phyloP scores from a whole-genome alignment of 495 filamentous ascomycete species.

The Xylaria acuta region DNA sequence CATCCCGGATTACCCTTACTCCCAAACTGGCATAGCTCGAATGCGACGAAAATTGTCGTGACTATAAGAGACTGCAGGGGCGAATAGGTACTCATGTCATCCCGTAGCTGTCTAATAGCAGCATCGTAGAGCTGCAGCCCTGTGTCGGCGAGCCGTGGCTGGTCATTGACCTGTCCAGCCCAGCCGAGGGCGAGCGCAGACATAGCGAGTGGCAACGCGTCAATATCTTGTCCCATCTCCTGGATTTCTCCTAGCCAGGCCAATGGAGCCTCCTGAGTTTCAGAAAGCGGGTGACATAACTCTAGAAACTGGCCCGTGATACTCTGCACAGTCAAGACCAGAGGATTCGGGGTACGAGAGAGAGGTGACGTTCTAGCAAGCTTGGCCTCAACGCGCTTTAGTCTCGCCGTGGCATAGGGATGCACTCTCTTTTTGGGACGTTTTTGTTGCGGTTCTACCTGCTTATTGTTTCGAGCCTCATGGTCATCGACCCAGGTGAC shows the following conservation, averaged over 20 bases:
- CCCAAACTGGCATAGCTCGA: slow-evolving; percentile 26
- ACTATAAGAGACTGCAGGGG: slow-evolving; percentile 15
- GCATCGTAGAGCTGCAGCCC: slow-evolving; percentile 21
- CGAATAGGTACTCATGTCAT: slow-evolving; percentile 6
- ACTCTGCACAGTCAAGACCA: slow-evolving; percentile 10
- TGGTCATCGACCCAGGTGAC: neutral
- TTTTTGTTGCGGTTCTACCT: slow-evolving; percentile 1
- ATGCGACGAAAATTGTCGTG: slow-evolving; percentile 20
- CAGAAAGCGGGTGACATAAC: slow-evolving; percentile 9
- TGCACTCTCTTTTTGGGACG: neutral
- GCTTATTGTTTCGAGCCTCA: neutral
- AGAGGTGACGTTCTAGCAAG: neutral
- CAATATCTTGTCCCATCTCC: slow-evolving; percentile 12
- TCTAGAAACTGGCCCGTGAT: slow-evolving; percentile 17
- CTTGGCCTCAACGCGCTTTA: slow-evolving; percentile 3
- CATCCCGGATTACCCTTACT: slow-evolving; percentile 20
- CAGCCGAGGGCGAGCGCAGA: slow-evolving; percentile 26
- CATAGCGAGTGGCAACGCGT: slow-evolving; percentile 24
- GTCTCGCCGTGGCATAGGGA: neutral
- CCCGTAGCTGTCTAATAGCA: slow-evolving; percentile 20
- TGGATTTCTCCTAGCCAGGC: slow-evolving; percentile 16
- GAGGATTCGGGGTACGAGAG: neutral
- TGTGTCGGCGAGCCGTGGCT: slow-evolving; percentile 13
- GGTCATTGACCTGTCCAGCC: slow-evolving; percentile 7
- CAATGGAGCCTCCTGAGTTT: slow-evolving; percentile 19